A percentile compares a stretch with the other conserved stretches of the same genome.
phyloP scores from a whole-genome alignment of 805 yeast genomes.

The Wickerhamiella sorbophila region DNA sequence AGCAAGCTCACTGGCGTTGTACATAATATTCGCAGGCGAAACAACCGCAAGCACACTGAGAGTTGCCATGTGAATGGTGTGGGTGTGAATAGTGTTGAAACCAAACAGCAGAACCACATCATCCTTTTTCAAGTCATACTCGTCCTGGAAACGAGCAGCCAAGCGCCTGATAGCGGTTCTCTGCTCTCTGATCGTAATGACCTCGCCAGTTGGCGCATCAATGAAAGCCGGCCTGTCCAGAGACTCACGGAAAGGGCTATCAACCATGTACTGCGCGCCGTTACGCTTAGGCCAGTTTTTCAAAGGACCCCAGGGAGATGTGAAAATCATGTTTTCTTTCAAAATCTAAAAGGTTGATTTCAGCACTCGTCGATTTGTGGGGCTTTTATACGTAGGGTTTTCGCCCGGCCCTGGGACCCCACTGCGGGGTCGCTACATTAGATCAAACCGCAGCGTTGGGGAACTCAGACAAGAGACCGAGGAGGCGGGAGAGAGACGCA shows the following conservation, averaged over 20 bases:
- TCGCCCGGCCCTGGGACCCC: background rate
- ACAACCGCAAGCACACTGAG: conserved; percentile 21
- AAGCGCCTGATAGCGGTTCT: conserved; percentile 9
- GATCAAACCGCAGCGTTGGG: background rate
- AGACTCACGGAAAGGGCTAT: background rate
- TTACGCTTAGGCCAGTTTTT: background rate
- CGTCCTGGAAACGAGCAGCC: conserved; percentile 14
- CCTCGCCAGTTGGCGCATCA: conserved; percentile 18
- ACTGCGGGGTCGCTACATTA: background rate
- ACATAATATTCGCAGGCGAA: conserved; percentile 25
- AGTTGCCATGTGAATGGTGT: conserved; percentile 21
- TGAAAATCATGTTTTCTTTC: conserved; percentile 1
- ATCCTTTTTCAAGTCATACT: conserved; percentile 14
- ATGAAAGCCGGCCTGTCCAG: conserved; percentile 2
- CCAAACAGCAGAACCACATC: conserved; percentile 23
- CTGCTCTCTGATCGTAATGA: conserved; percentile 11
- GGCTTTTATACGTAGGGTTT: background rate
- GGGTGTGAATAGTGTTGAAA: conserved; percentile 20
- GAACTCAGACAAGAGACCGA: too few relatives aligned
- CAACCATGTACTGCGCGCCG: background rate
- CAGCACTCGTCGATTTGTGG: too few relatives aligned
- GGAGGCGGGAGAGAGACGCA: too few relatives aligned
- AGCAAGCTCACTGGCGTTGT: conserved; percentile 22
- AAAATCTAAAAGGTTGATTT: too few relatives aligned
- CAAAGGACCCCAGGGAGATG: background rate